Evolutionary conservation across 148 eudicot species (phyloP).

Genomic region (Camellia sinensis): DNA sequence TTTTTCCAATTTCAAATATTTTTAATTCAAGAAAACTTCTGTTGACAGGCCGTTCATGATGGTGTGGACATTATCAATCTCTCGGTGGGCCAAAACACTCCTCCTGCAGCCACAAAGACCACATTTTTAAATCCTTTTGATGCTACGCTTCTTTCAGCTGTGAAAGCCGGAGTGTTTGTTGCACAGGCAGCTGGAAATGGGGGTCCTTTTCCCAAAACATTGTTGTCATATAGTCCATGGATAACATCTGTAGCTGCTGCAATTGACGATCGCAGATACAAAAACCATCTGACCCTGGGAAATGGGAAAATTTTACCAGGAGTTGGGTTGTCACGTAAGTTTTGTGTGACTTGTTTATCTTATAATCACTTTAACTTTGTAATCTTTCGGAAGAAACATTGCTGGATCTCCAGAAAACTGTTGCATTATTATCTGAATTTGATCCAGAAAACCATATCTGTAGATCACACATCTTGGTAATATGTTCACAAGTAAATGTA

Average conservation of each 20-base stretch:
- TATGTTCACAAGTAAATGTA: not conserved
- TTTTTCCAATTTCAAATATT: not conserved
- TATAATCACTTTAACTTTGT: not conserved
- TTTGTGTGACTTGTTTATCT: not conserved
- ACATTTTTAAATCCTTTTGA: slow-evolving; percentile 93
- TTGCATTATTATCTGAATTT: not conserved
- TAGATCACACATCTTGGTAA: not conserved
- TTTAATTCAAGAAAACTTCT: not conserved
- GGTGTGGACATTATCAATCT: slow-evolving; percentile 97
- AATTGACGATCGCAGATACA: slow-evolving; percentile 93
- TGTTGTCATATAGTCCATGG: slow-evolving; percentile 98
- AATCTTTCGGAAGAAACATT: not conserved
- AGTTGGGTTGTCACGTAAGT: slow-evolving; percentile 88
- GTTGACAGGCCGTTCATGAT: slow-evolving; percentile 89
- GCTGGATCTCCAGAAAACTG: not conserved
- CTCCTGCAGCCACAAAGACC: slow-evolving; percentile 83
- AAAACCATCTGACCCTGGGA: slow-evolving; percentile 80
- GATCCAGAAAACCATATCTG: not conserved
- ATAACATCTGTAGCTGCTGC: slow-evolving; percentile 97
- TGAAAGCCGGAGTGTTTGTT: slow-evolving; percentile 92
- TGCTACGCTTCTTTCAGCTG: slow-evolving; percentile 80
- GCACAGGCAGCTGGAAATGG: slow-evolving; percentile 99
- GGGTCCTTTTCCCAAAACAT: slow-evolving; percentile 85
- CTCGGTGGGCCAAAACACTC: slow-evolving; percentile 94
- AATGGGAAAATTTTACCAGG: slow-evolving; percentile 80